These are phyloP conservation scores for Zymoseptoria pseudotritici DNA, from an alignment of 2,329 filamentous ascomycete genomes.

Conservation along the genomic window DNA sequence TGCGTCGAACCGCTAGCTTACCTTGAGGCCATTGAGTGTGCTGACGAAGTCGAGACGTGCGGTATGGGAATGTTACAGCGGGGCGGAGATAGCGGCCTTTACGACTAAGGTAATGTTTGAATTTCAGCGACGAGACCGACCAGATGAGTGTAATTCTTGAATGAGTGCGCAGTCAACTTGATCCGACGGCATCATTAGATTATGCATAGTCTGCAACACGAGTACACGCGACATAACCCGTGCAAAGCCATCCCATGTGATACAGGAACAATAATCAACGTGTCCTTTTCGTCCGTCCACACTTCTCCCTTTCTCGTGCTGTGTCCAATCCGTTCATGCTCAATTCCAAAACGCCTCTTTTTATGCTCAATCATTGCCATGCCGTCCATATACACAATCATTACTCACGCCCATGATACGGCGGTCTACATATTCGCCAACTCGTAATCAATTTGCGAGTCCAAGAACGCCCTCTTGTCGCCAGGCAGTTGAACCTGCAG, in stretches of 20 bases:
- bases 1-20: neutral
- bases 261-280: neutral
- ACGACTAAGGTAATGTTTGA: neutral
- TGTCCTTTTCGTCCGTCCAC: neutral
- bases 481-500: slow-evolving; percentile 82
- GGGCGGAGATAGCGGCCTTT: neutral
- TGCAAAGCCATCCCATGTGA: neutral
- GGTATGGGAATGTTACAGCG: neutral
- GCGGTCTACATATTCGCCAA: slow-evolving; percentile 74
- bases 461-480: slow-evolving; percentile 81
- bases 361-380: neutral
- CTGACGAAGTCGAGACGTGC: neutral
- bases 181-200: neutral
- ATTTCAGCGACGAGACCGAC: neutral
- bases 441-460: slow-evolving; percentile 87
- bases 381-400: neutral
- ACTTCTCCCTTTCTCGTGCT: neutral
- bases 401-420: neutral
- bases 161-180: neutral
- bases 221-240: neutral
- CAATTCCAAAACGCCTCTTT: neutral
- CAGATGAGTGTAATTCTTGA: neutral
- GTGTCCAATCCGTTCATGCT: neutral
- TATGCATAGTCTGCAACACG: neutral
- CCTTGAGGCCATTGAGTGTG: neutral